Base-by-base conservation (phyloP, 23 red algal species). In the Gracilariopsis chorda region DNA sequence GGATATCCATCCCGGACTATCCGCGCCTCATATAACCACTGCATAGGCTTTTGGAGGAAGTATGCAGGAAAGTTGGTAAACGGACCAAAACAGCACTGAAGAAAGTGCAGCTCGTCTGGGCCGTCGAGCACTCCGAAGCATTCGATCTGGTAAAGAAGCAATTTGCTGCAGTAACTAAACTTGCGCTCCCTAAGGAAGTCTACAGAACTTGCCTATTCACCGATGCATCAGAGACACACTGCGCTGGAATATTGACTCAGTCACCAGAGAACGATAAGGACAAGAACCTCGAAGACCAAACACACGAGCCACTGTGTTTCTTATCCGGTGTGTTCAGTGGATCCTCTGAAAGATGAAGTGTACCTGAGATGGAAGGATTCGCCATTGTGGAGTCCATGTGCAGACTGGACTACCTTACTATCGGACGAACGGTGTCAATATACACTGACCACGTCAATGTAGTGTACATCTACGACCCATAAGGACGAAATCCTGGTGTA, bases 311-410 rank as follows among this genome's bases (percentile, higher is more conserved):
- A 0, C 8, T 80, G 6, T 49, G 9, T 23, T 80, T 80, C 41
- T 17, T 80, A 24, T 80, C 75, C 42, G 75, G 75, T 23, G 6
- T 3, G 6, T 80, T 80, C 75, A 80, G 23, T 23, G 41, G 75
- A 5, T 8, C 19, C 32, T 80, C 75, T 25, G 20, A 7, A 19
- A 44, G 30, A 7, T 80, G 75, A 44, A 52, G 20, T 55, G 36
- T 51, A 7, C 44, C 42, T 44, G 49, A 80, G 36, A 53, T 51
- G 24, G 75, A 80, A 80, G 32, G 5, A 7, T 80, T 52, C 41
- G 49, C 44, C 7, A 55, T 80, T 80, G 16, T 80, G 23, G 75
- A 51, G 6, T 11, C 40, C 3, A 57, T 52, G 32, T 23, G 5
- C 21, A 19, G 75, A 7, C 43, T 80, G 24, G n/a, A 44, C 19